Evolutionary conservation across 768 basidiomycete species (phyloP), one percentile per base, ranked within the genome.

Genomic region (Suillus alpinus): DNA sequence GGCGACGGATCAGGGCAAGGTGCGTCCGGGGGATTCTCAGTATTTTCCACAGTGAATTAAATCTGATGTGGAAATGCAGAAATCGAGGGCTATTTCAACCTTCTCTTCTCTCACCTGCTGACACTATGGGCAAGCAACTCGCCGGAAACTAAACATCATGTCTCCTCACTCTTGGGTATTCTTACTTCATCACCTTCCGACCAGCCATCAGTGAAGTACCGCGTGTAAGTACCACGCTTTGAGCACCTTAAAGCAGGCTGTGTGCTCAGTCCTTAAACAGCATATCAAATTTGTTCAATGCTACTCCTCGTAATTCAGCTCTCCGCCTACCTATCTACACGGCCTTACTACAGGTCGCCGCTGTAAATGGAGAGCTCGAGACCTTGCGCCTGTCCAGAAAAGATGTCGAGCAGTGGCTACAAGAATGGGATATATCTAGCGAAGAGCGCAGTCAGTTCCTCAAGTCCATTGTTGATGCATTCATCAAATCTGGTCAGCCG

Each of bases 71-170:
- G 6, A 67, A 43, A 34, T 34, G 26, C 70, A 91, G 89, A 94
- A 76, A 86, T 86, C 63, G 91, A 94, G 76, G 92, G 92, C 20
- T 94, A 93, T 73, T 94, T 92, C 80, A 93, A 93, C 73, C 80
- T 94, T 37, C 70, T 94, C 46, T 88, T 84, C 67, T 83, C 91
- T 3, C 90, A 93, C 75, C 69, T 92, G 41, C 81, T 90, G 64
- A 73, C 81, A 10, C 75, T 90, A 29, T 87, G 84, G 74, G 73
- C 84, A 7, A 62, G 75, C 51, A 80, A 84, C 59, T 81, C 85
- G 6, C 70, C 82, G 18, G 85, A 88, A 71, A 78, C 78, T n/a
- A 83, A 77, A 67, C 71, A 79, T 57, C 81, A 81, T 65, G 67
- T 88, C 47, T 68, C 73, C 16, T 69, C 75, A 32, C 77, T 92